These are phyloP conservation scores for Obelidium mucronatum DNA, from an alignment of 192 early-diverging fungal genomes.

Conservation along the genomic window DNA sequence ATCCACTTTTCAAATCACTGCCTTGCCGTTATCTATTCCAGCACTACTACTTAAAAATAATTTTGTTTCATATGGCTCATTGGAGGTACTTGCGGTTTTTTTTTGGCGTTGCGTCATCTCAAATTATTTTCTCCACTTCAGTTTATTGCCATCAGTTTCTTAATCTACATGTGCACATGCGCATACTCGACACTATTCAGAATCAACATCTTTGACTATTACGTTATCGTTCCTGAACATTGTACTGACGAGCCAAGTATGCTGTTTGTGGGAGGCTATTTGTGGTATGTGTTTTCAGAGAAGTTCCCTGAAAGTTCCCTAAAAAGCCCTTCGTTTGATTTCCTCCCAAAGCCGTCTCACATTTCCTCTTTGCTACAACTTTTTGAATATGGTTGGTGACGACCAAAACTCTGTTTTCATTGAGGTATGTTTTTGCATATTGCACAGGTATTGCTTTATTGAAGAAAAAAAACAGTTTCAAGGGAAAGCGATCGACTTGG, in stretches of 20 bases:
- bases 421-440: constrained; percentile 38
- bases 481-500: constrained; percentile 76
- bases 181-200: constrained; percentile 92
- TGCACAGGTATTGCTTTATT: not conserved
- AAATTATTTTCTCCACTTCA: constrained; percentile 38
- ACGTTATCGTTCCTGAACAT: constrained; percentile 90
- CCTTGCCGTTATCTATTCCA: constrained; percentile 73
- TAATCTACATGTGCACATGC: constrained; percentile 92
- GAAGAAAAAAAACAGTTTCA: constrained; percentile 48
- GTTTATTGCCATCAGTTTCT: constrained; percentile 75
- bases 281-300: constrained; percentile 68
- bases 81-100: constrained; percentile 48
- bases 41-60: constrained; percentile 57
- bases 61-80: constrained; percentile 42
- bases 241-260: constrained; percentile 91
- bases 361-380: constrained; percentile 94
- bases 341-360: constrained; percentile 59
- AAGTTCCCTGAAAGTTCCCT: not conserved
- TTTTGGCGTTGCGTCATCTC: not conserved
- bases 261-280: constrained; percentile 91
- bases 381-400: constrained; percentile 73
- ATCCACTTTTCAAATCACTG: constrained; percentile 79
- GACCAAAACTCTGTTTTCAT: constrained; percentile 57
- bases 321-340: not conserved
- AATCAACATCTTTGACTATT: constrained; percentile 87